phyloP scores from a whole-genome alignment of 768 basidiomycete species.

The Podaxis sp. region DNA sequence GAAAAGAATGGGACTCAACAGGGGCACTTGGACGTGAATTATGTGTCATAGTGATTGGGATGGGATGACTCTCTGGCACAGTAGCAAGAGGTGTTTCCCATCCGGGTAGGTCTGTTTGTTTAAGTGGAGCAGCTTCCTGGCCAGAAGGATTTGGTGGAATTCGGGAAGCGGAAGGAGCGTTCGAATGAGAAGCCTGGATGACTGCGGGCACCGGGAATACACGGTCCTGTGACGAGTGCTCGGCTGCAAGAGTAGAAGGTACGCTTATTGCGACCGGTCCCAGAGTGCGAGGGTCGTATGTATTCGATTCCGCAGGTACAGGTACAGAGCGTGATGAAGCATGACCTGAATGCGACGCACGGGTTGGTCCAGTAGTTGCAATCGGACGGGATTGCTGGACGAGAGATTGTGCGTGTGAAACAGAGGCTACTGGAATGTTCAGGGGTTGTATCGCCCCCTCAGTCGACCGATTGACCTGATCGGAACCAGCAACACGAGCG shows the following conservation, averaged over 20 bases:
- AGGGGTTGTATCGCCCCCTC: background rate
- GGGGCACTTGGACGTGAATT: background rate
- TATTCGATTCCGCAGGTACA: background rate
- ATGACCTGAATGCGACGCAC: background rate
- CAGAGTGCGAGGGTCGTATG: background rate
- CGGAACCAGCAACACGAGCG: background rate
- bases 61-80: background rate
- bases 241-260: background rate
- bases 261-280: background rate
- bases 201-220: background rate
- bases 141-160: background rate
- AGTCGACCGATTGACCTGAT: background rate
- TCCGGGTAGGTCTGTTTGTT: background rate
- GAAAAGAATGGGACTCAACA: background rate
- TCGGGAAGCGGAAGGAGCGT: background rate
- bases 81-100: background rate
- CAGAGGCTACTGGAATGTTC: background rate
- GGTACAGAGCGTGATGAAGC: background rate
- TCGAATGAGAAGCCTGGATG: background rate
- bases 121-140: background rate
- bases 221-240: conserved; percentile 1
- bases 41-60: background rate
- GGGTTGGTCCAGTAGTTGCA: background rate
- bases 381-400: background rate
- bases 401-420: background rate